Base-by-base conservation (phyloP, 23 red algal genomes). In the Gracilariopsis chorda region DNA sequence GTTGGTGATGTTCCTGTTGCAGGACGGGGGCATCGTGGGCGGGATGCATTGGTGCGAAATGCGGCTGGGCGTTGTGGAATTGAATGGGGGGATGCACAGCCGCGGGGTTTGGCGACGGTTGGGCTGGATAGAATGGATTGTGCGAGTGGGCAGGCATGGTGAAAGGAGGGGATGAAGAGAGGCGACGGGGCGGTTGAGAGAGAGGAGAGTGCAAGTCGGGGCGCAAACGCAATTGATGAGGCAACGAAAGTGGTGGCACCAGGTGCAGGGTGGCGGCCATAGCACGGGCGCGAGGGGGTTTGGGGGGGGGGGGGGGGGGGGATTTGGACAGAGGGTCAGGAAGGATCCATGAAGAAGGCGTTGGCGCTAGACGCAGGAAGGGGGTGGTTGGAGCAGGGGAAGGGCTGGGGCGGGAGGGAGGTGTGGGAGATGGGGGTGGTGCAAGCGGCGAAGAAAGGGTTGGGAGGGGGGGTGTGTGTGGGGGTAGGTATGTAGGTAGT, bases 211-310 rank as follows among this genome's bases (percentile, higher is more conserved):
- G 29, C 7, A 10, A 46, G 11, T 72, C 41, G 65, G 75, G 32
- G 29, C 52, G 75, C 52, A 46, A 47, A 63, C 53, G 55, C 44
- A 63, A 42, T 40, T 83, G 78, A 36, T 64, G 78, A 46, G 78
- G 78, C 34, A 83, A 63, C 23, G 59, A 57, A 63, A 36, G 78
- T 49, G 47, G 78, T 46, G 78, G 78, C 53, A 55, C 53, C 4
- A 83, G 55, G 53, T 59, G 78, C 39, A 63, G 55, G 39, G 36
- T 63, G 78, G 55, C 78, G 51, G 78, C 78, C 67, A 61, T 83
- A 83, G 78, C 78, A 63, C 43, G 55, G 78, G 27, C 51, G 24
- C 20, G 23, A 46, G 2, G 53, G 78, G 78, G 24, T 34, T 14
- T 19, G 42, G 4, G 55, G 78, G 34, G 16, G 21, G 55, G 55